Conservation (phyloP, 148 eudicot species). For the Rhododendron vialii region DNA sequence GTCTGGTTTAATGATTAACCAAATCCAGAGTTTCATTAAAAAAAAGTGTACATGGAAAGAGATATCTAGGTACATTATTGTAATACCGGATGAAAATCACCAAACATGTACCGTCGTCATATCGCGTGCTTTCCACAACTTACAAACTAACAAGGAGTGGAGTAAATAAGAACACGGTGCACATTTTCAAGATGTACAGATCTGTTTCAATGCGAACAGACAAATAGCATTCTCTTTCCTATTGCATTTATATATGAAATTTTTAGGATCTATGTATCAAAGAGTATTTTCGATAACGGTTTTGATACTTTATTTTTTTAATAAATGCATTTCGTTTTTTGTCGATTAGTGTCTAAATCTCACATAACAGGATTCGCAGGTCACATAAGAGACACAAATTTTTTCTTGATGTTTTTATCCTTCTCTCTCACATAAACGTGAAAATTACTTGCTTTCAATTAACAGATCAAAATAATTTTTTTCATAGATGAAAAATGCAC, state of each 20-base stretch:
- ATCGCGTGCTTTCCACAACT: background rate
- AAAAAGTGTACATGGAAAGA: background rate
- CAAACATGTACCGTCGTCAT: background rate
- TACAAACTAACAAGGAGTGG: background rate
- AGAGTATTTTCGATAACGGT: no score
- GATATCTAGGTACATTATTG: background rate
- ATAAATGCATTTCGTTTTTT: no score
- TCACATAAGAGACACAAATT: no score
- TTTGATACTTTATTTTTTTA: no score
- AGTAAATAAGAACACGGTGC: background rate
- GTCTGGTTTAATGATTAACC: conserved; percentile 23
- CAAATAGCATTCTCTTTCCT: no score
- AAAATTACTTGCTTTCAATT: background rate
- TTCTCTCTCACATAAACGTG: background rate
- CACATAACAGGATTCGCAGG: no score
- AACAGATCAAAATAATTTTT: background rate
- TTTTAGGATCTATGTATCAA: no score
- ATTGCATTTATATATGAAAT: no score
- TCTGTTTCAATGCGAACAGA: background rate
- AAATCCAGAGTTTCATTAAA: conserved; percentile 13
- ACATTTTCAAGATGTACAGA: background rate
- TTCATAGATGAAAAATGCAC: no score
- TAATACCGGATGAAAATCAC: background rate
- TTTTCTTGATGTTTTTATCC: no score
- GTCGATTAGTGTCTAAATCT: no score